A percentile compares a stretch with the other conserved stretches of the same genome.
Conservation (phyloP, 768 basidiomycete genomes). For the Hericium alpestre region DNA sequence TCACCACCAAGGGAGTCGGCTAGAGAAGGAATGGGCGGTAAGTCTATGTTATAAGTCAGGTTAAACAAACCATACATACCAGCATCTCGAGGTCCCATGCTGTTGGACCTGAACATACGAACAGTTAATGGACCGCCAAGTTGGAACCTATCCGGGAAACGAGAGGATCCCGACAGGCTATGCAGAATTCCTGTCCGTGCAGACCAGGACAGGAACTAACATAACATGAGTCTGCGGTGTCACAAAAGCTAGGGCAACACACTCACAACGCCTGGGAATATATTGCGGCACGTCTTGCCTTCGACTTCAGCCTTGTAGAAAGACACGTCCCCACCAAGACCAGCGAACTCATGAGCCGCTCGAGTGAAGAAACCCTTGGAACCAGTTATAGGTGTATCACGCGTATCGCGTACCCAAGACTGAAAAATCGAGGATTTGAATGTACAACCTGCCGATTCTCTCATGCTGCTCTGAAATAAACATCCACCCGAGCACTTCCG, state of each 20-base stretch:
- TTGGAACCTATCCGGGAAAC: constrained; percentile 82
- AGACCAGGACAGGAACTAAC: constrained; percentile 65
- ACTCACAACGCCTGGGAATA: constrained; percentile 52
- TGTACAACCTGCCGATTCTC: constrained; percentile 71
- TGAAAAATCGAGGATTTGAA: constrained; percentile 81
- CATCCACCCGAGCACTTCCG: neutral
- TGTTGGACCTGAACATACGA: constrained; percentile 63
- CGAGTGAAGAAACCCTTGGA: constrained; percentile 56
- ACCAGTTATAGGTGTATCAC: constrained; percentile 58
- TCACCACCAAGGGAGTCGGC: constrained; percentile 85
- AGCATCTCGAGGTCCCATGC: constrained; percentile 70
- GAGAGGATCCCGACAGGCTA: constrained; percentile 41
- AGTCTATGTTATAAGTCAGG: neutral
- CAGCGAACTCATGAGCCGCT: constrained; percentile 60
- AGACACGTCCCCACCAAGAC: constrained; percentile 68
- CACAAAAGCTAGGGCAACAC: neutral
- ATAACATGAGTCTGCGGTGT: neutral
- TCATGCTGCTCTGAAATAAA: constrained; percentile 42
- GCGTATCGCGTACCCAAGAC: constrained; percentile 62
- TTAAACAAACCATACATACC: constrained; percentile 29
- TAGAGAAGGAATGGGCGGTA: constrained; percentile 18
- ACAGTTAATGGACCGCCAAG: constrained; percentile 86
- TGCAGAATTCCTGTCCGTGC: constrained; percentile 63
- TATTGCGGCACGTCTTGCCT: constrained; percentile 46
- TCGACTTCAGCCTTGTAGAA: constrained; percentile 70